These are phyloP conservation scores for Diaporthe vaccinii DNA, from an alignment of 2,329 filamentous ascomycete species.

Conservation along the genomic window DNA sequence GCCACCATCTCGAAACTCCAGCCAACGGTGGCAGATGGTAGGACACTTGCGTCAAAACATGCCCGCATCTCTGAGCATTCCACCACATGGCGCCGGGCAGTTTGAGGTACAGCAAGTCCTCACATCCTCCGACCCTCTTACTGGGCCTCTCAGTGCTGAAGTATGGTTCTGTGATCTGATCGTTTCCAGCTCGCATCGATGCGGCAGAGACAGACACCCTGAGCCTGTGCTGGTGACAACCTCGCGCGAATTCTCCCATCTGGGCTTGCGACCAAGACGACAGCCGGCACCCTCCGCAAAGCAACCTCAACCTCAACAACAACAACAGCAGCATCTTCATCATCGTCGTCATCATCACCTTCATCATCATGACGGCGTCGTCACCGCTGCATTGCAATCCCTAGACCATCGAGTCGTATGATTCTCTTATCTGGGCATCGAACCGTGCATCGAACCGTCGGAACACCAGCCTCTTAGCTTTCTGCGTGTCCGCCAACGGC, in stretches of 20 bases:
- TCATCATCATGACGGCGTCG: not conserved
- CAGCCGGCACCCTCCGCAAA: not conserved
- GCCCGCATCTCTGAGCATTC: conserved; percentile 25
- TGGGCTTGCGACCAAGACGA: not conserved
- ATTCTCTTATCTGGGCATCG: conserved; percentile 7
- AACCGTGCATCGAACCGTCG: conserved; percentile 1
- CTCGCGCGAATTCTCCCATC: not conserved
- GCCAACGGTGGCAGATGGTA: not conserved
- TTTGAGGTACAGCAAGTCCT: not conserved
- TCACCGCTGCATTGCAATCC: not conserved
- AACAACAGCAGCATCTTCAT: not conserved
- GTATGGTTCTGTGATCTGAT: not conserved
- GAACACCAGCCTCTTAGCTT: conserved; percentile 12
- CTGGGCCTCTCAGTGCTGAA: not conserved
- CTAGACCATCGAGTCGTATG: not conserved
- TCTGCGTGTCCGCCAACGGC: conserved; percentile 21
- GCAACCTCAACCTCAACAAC: not conserved
- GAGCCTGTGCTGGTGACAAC: not conserved
- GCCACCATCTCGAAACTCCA: conserved; percentile 28
- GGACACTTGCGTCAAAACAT: not conserved
- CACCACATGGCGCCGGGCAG: conserved; percentile 14
- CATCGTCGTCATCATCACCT: not conserved
- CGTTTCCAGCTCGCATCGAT: not conserved
- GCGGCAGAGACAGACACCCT: not conserved
- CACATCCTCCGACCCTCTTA: not conserved